phyloP scores from a whole-genome alignment of 768 basidiomycete genomes.

The Amanita molliuscula region DNA sequence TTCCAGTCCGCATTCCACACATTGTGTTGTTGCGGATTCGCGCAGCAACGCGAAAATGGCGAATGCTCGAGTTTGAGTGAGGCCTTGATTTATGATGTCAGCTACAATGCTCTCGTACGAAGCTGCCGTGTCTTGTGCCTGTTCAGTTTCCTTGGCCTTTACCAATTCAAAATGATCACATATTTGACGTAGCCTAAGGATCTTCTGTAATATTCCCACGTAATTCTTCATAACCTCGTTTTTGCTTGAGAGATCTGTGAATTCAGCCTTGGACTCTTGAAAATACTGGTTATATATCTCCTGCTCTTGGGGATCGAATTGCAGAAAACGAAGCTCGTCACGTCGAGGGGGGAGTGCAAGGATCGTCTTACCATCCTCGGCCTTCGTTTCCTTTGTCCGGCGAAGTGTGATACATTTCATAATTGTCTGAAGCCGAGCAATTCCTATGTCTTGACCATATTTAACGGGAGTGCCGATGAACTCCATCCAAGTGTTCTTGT shows the following conservation, averaged over 20 bases:
- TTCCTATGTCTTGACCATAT: conserved; percentile 79
- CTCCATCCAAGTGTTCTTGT: conserved; percentile 89
- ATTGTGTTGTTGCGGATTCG: conserved; percentile 82
- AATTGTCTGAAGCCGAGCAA: conserved; percentile 90
- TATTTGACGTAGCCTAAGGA: conserved; percentile 91
- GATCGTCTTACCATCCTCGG: conserved; percentile 73
- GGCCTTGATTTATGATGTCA: conserved; percentile 68
- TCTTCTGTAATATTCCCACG: conserved; percentile 94
- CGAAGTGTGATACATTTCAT: conserved; percentile 96
- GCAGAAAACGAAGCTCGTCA: conserved; percentile 78
- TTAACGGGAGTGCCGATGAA: conserved; percentile 91
- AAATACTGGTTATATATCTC: conserved; percentile 85
- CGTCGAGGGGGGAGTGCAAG: conserved; percentile 84
- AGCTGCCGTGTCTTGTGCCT: conserved; percentile 35
- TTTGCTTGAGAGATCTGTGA: conserved; percentile 74
- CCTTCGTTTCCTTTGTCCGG: conserved; percentile 86
- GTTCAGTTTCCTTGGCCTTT: conserved; percentile 47
- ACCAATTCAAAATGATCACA: conserved; percentile 95
- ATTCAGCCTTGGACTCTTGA: conserved; percentile 84
- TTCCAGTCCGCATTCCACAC: conserved; percentile 79
- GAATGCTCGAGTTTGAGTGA: conserved; percentile 62
- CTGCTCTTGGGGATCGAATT: conserved; percentile 76
- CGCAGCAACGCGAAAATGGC: conserved; percentile 81
- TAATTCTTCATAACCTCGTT: conserved; percentile 98
- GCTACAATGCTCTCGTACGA: conserved; percentile 76